A percentile compares a stretch with the other conserved stretches of the same genome.
phyloP scores from a whole-genome alignment of 805 yeast species.

The Candida vaughaniae region DNA sequence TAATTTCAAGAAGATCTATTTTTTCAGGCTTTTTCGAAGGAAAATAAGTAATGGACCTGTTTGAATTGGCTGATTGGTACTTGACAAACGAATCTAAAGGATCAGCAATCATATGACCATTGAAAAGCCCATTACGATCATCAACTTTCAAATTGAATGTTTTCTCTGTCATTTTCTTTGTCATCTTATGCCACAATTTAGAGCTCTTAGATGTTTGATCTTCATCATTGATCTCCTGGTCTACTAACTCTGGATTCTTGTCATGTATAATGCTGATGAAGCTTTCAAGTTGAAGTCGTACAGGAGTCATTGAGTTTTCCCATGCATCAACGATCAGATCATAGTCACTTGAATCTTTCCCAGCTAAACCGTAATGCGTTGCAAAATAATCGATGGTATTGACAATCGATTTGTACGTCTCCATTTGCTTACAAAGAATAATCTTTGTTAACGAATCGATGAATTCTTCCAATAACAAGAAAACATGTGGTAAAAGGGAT shows the following conservation, averaged over 20 bases:
- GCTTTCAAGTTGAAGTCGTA: constrained; percentile 38
- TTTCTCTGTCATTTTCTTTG: constrained; percentile 18
- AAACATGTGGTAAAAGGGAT: constrained; percentile 45
- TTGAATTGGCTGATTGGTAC: constrained; percentile 24
- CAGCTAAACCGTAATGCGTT: constrained; percentile 24
- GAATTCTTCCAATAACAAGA: constrained; percentile 49
- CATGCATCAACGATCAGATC: constrained; percentile 38
- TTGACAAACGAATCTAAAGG: constrained; percentile 28
- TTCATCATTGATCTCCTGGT: constrained; percentile 34
- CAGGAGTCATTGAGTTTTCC: constrained; percentile 35
- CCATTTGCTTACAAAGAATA: constrained; percentile 37
- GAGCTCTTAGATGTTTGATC: constrained; percentile 23
- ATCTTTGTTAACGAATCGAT: constrained; percentile 41
- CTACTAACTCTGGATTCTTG: constrained; percentile 37
- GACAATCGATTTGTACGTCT: constrained; percentile 28
- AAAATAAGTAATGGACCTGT: constrained; percentile 27
- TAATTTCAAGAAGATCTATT: constrained; percentile 8
- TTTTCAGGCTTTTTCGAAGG: constrained; percentile 19
- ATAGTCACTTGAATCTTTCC: constrained; percentile 15
- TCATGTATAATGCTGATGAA: constrained; percentile 27
- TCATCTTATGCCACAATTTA: constrained; percentile 29
- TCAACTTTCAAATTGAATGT: constrained; percentile 28
- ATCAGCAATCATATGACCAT: constrained; percentile 29
- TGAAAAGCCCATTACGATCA: constrained; percentile 29
- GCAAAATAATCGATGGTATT: constrained; percentile 20